Evolutionary conservation across 2,329 filamentous ascomycete genomes (phyloP), one percentile per base, ranked within the genome.

Genomic region (Xylaria sp.): DNA sequence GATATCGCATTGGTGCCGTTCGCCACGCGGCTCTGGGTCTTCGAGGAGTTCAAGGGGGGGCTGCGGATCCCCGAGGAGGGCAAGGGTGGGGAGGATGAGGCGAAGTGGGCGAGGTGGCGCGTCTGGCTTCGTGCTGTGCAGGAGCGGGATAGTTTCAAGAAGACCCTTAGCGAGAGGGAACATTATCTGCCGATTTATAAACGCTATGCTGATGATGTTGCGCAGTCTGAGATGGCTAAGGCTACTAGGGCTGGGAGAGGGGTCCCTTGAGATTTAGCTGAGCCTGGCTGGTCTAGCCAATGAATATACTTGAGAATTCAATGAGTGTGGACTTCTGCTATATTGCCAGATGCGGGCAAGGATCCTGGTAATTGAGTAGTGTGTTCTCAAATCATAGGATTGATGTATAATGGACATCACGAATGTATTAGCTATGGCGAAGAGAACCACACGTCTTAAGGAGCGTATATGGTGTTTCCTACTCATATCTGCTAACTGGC

Each of bases 11-110:
- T 88, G 9, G 84, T 83, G 42, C 87, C 87, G 2, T 89, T 85
- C 85, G 81, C 83, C 10, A 77, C 83, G 54, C 79, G 86, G 25
- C 73, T 87, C 5, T 89, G 86, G 85, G 78, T 87, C 2, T 87
- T 88, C 71, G 86, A 89, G 67, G 81, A 86, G 66, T 88, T 85
- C 71, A 88, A 89, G 63, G 83, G 82, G 1, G 85, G 85, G 0
- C 67, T 83, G n/a, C 81, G 82, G 0, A 80, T 88, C 45, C 84
- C 84, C 1, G 80, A 75, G 15, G 75, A 81, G 38, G 84, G 84
- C 0, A 53, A 83, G 58, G 82, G 81, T 2, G 84, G 82, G 0
- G 77, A 81, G 10, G 83, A 87, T 65, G 84, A 86, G 69, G 73
- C 71, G 31, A 75, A 80, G 15, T 89, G 86, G 86, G 76, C 72